A percentile compares a stretch with the other conserved stretches of the same genome.
phyloP scores from a whole-genome alignment of 2,329 filamentous ascomycete genomes.

The Pseudogymnoascus sp. region DNA sequence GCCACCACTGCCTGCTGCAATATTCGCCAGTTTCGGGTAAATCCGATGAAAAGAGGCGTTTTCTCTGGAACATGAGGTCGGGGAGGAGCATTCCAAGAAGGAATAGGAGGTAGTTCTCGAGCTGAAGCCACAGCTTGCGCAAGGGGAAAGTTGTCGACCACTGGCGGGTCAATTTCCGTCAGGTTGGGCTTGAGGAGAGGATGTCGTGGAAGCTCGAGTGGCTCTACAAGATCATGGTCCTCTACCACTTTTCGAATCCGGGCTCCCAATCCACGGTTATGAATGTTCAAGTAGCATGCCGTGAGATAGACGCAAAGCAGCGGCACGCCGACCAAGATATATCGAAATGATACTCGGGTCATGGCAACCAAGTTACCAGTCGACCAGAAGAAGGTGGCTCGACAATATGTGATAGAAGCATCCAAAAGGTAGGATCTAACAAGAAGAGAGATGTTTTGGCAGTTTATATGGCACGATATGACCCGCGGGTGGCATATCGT shows the following conservation, averaged over 20 bases:
- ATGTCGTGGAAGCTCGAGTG: constrained; percentile 5
- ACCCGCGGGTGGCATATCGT: not conserved
- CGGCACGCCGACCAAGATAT: constrained; percentile 1
- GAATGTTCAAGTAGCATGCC: not conserved
- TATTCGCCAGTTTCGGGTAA: constrained; percentile 46
- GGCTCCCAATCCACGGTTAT: not conserved
- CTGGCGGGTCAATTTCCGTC: constrained; percentile 11
- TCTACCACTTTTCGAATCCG: not conserved
- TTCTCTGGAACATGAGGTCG: constrained; percentile 31
- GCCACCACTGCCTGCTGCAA: constrained; percentile 46
- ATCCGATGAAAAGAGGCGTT: constrained; percentile 50
- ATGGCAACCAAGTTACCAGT: not conserved
- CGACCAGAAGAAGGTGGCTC: not conserved
- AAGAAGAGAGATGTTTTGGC: not conserved
- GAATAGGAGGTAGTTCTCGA: constrained; percentile 32
- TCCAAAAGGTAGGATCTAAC: not conserved
- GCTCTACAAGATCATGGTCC: not conserved
- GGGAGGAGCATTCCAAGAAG: constrained; percentile 37
- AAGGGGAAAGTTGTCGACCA: constrained; percentile 23
- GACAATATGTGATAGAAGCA: not conserved
- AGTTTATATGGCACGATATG: not conserved
- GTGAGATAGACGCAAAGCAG: not conserved
- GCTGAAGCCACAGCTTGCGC: constrained; percentile 18
- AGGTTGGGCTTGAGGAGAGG: constrained; percentile 19
- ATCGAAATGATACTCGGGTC: constrained; percentile 6